A percentile compares a stretch with the other conserved stretches of the same genome.
Evolutionary conservation across 306 rosid species (phyloP).

Genomic region (Abrus pulchellus): DNA sequence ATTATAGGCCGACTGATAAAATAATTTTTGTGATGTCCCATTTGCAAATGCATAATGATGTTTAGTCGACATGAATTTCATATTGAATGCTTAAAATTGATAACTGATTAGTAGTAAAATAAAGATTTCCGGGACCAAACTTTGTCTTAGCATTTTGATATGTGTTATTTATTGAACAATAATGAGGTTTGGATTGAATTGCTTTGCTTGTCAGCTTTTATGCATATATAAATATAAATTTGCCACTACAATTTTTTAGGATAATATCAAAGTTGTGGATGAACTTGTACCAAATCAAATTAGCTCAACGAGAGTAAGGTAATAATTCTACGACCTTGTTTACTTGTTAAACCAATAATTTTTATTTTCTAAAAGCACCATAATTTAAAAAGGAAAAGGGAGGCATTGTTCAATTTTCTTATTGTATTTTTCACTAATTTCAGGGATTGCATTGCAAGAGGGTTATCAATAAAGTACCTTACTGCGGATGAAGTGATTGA

Average conservation of each 20-base stretch:
- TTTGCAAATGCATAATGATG: slow-evolving; percentile 10
- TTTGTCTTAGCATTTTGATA: slow-evolving; percentile 21
- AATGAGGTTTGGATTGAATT: slow-evolving; percentile 28
- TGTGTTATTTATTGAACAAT: slow-evolving; percentile 12
- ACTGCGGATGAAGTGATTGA: slow-evolving; percentile 81
- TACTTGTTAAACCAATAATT: neutral
- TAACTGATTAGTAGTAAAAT: neutral
- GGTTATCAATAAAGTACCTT: slow-evolving; percentile 83
- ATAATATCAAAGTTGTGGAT: slow-evolving; percentile 75
- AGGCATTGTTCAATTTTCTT: neutral
- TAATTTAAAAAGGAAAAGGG: neutral
- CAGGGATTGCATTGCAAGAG: slow-evolving; percentile 94
- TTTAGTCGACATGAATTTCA: neutral
- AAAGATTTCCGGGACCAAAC: neutral
- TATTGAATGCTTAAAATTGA: slow-evolving; percentile 18
- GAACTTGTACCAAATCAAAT: slow-evolving; percentile 86
- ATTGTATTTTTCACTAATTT: neutral
- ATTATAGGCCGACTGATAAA: slow-evolving; percentile 10
- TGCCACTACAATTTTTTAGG: slow-evolving; percentile 54
- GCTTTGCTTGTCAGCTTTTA: slow-evolving; percentile 35
- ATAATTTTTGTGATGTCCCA: neutral
- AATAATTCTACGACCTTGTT: slow-evolving; percentile 30
- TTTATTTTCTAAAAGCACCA: neutral
- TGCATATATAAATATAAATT: neutral
- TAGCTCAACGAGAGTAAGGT: slow-evolving; percentile 90